Percentiles rank a stretch among this genome's conserved stretches.
phyloP scores from a whole-genome alignment of 495 filamentous ascomycete species.

The Tuber indicum region DNA sequence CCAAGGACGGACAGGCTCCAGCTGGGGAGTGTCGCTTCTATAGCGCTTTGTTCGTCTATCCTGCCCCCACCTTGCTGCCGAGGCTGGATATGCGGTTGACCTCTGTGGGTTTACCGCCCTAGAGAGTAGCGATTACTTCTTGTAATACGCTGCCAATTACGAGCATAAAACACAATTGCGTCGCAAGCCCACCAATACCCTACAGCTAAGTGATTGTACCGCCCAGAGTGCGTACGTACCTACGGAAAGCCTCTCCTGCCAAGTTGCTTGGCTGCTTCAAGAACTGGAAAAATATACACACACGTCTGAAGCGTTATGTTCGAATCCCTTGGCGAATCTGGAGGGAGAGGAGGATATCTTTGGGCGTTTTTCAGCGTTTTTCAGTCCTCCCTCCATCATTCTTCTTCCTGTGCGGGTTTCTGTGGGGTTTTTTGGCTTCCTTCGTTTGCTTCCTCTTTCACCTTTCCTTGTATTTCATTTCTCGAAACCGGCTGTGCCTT shows the following conservation, averaged over 20 bases:
- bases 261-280: constrained; percentile 4
- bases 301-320: not conserved
- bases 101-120: not conserved
- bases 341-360: not conserved
- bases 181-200: not conserved
- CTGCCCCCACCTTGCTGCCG: not conserved
- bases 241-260: not conserved
- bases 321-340: not conserved
- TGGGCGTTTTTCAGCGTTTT: constrained; percentile 2
- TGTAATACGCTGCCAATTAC: not conserved
- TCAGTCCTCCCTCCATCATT: not conserved
- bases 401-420: not conserved
- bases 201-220: not conserved
- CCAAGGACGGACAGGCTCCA: not conserved
- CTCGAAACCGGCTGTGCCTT: constrained; percentile 29
- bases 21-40: not conserved
- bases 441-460: constrained; percentile 7
- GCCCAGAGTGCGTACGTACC: not conserved
- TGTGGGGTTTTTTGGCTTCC: not conserved
- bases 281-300: not conserved
- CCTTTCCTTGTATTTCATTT: constrained; percentile 11
- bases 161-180: not conserved
- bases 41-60: not conserved
- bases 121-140: not conserved
- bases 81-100: not conserved